A percentile compares a stretch with the other conserved stretches of the same genome.
phyloP scores from a whole-genome alignment of 108 stramenopile species.

The Cyclotella baltica region DNA sequence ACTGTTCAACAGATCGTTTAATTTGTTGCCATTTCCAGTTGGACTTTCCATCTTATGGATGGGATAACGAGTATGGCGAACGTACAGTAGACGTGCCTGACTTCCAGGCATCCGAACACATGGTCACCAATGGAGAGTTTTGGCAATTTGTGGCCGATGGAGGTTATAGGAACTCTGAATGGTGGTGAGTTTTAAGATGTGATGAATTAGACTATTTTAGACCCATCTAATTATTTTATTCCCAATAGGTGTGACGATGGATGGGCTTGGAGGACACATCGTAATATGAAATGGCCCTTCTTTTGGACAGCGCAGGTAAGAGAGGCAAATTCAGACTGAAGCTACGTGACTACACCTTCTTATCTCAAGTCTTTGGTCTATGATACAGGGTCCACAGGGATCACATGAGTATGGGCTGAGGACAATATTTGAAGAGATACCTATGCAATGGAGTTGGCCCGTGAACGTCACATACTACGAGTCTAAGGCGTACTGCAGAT shows the following conservation, averaged over 20 bases:
- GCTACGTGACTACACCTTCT: too few species aligned
- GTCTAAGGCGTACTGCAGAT: slow-evolving; percentile 90
- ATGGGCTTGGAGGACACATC: slow-evolving; percentile 92
- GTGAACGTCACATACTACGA: slow-evolving; percentile 96
- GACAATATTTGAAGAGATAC: slow-evolving; percentile 86
- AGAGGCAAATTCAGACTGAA: too few species aligned
- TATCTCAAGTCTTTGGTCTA: too few species aligned
- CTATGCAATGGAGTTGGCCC: slow-evolving; percentile 95
- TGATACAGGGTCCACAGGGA: slow-evolving; percentile 85
- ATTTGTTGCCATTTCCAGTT: neutral
- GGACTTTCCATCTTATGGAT: slow-evolving; percentile 92
- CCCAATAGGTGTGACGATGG: slow-evolving; percentile 92
- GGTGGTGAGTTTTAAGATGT: too few species aligned
- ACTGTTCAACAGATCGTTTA: neutral
- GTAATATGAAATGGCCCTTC: slow-evolving; percentile 93
- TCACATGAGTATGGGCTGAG: slow-evolving; percentile 89
- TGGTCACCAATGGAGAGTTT: slow-evolving; percentile 95
- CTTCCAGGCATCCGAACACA: slow-evolving; percentile 86
- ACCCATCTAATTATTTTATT: too few species aligned
- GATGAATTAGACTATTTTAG: too few species aligned
- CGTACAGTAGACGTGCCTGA: slow-evolving; percentile 77
- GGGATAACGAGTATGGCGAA: slow-evolving; percentile 97
- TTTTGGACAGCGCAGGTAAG: slow-evolving; percentile 95
- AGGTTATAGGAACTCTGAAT: slow-evolving; percentile 83
- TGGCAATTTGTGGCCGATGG: slow-evolving; percentile 92